Evolutionary conservation across 176 grass and related monocot genomes (phyloP).

Genomic region (Poa annua): DNA sequence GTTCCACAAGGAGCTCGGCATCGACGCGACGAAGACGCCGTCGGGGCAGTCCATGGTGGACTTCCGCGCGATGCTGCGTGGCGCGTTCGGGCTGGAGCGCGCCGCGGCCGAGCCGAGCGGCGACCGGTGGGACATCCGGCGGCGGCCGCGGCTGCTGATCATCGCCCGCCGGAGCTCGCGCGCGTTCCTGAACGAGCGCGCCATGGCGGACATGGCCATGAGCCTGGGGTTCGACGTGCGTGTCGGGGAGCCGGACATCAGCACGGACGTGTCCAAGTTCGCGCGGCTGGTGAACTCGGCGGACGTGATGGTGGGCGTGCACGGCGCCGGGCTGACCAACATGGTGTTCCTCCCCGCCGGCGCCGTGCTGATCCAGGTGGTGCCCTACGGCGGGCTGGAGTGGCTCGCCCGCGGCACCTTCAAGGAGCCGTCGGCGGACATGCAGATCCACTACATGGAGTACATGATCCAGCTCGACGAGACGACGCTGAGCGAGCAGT

Average conservation of each 20-base stretch:
- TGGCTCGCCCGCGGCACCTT: constrained; percentile 86
- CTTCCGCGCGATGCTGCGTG: constrained; percentile 64
- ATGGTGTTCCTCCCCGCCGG: constrained; percentile 89
- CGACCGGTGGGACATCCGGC: constrained; percentile 69
- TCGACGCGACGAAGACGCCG: constrained; percentile 46
- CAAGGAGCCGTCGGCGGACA: constrained; percentile 64
- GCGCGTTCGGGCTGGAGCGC: constrained; percentile 63
- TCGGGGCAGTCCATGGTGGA: constrained; percentile 48
- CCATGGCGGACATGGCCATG: constrained; percentile 68
- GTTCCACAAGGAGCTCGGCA: constrained; percentile 71
- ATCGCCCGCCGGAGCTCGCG: constrained; percentile 54
- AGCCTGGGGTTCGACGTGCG: constrained; percentile 81
- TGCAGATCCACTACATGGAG: constrained; percentile 82
- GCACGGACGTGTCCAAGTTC: constrained; percentile 74
- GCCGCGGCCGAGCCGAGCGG: constrained; percentile 45
- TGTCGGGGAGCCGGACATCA: constrained; percentile 63
- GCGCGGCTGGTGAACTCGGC: constrained; percentile 88
- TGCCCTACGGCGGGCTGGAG: constrained; percentile 78
- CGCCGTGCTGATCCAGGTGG: constrained; percentile 86
- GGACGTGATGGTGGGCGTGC: constrained; percentile 97
- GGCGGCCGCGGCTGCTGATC: constrained; percentile 56
- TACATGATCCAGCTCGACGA: constrained; percentile 73
- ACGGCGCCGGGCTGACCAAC: constrained; percentile 87
- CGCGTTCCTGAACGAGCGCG: constrained; percentile 66
- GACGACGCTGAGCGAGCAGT: constrained; percentile 79